Percentiles rank a stretch among this genome's conserved stretches.
phyloP scores from a whole-genome alignment of 1,139 yeast species.

The Saccharomyces hybrid region DNA sequence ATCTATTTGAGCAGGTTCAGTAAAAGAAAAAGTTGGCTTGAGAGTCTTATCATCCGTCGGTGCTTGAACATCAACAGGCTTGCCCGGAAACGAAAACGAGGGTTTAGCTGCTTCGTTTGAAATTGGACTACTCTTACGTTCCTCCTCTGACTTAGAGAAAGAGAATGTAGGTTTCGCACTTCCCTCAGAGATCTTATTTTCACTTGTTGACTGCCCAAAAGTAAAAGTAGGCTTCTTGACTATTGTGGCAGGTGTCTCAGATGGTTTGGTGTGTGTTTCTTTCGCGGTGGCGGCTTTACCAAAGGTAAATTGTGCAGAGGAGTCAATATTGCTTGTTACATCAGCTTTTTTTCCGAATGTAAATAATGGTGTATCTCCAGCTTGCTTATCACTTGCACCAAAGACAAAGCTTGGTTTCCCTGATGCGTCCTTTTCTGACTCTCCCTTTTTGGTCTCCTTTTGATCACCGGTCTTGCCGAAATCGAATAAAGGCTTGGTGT shows the following conservation, averaged over 20 bases:
- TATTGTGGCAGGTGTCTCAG: not conserved
- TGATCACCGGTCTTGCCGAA: constrained; percentile 6
- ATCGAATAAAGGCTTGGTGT: not conserved
- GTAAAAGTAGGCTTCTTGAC: constrained; percentile 7
- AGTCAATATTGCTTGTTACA: not conserved
- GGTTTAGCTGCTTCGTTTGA: not conserved
- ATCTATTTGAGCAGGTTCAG: constrained; percentile 3
- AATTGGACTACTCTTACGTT: not conserved
- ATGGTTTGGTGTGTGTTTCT: not conserved
- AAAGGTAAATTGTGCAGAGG: not conserved
- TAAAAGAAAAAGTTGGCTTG: constrained; percentile 14
- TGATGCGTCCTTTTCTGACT: not conserved
- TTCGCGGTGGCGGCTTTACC: not conserved
- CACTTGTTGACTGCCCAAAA: not conserved
- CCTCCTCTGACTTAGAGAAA: not conserved
- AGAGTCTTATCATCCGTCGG: not conserved
- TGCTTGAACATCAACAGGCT: not conserved
- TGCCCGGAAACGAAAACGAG: not conserved
- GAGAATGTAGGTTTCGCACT: not conserved
- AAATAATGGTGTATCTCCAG: not conserved
- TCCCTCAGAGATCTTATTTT: not conserved
- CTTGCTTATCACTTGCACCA: not conserved
- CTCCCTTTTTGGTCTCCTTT: not conserved
- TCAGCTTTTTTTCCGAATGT: not conserved
- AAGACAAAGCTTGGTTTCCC: not conserved